These are phyloP conservation scores for Solidago caesia DNA, from an alignment of 129 eudicot genomes.

Conservation along the genomic window DNA sequence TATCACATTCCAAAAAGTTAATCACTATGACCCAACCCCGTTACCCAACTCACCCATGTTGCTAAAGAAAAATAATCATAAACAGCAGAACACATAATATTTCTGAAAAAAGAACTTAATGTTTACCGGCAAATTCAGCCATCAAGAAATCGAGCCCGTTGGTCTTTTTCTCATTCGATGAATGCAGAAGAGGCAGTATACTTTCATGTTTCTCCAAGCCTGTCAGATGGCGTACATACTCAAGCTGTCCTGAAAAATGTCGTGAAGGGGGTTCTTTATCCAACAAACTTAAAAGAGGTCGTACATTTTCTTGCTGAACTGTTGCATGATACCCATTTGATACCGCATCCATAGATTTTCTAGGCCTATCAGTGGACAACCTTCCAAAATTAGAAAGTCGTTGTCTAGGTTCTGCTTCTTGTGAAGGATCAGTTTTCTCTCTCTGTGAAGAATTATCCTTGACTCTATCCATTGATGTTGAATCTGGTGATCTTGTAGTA, in stretches of 20 bases:
- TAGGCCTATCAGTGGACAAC: conserved; percentile 66
- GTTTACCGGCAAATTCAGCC: conserved; percentile 93
- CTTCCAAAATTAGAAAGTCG: conserved; percentile 50
- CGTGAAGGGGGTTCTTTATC: conserved; percentile 97
- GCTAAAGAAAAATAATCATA: neutral
- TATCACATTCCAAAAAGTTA: neutral
- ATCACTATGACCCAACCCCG: neutral
- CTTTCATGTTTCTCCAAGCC: conserved; percentile 92
- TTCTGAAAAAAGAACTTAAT: neutral
- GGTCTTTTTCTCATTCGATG: conserved; percentile 73
- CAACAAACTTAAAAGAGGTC: conserved; percentile 93
- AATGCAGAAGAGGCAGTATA: conserved; percentile 81
- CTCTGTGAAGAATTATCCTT: neutral
- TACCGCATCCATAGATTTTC: conserved; percentile 49
- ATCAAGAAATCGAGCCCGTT: conserved; percentile 83
- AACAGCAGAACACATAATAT: neutral
- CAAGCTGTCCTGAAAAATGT: conserved; percentile 89
- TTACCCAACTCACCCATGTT: conserved; percentile 2
- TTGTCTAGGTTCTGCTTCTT: conserved; percentile 61
- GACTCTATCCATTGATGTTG: conserved; percentile 38
- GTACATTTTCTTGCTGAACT: conserved; percentile 74
- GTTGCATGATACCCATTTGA: conserved; percentile 60
- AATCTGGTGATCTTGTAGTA: conserved; percentile 54
- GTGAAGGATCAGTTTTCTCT: conserved; percentile 49
- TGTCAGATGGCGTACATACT: conserved; percentile 76